Percentiles rank a stretch among this genome's conserved stretches.
These are phyloP conservation scores for Yamadazyma blattariae DNA, from an alignment of 1,139 yeast species.

Conservation along the genomic window DNA sequence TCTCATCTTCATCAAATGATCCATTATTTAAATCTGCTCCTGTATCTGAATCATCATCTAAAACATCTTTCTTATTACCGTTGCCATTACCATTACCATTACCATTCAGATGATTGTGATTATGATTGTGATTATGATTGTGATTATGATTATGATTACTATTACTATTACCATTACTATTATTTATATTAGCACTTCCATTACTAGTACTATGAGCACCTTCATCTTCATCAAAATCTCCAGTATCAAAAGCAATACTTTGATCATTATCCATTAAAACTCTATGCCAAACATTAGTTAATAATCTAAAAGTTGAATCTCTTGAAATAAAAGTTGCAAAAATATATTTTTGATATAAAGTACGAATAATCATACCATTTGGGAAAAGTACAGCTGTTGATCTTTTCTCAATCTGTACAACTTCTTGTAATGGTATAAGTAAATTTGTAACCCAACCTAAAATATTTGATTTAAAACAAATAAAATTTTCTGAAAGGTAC, in stretches of 20 bases:
- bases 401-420: conserved; percentile 68
- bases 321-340: conserved; percentile 73
- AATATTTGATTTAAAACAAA: conserved; percentile 71
- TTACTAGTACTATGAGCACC: not conserved
- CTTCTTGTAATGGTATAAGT: conserved; percentile 65
- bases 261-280: conserved; percentile 24
- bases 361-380: conserved; percentile 68
- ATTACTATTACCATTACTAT: conserved; percentile 1
- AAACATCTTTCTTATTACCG: conserved; percentile 6
- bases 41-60: conserved; percentile 2
- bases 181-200: conserved; percentile 2
- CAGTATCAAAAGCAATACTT: conserved; percentile 6
- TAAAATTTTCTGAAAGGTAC: conserved; percentile 56
- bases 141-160: conserved; percentile 8
- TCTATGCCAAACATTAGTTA: conserved; percentile 61
- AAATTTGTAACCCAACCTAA: conserved; percentile 72
- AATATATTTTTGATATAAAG: conserved; percentile 65
- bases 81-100: not conserved
- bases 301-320: conserved; percentile 60
- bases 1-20: conserved; percentile 7
- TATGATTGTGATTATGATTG: no score
- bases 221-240: conserved; percentile 6
- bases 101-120: no score
- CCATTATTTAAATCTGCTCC: conserved; percentile 3
- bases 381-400: conserved; percentile 74